Evolutionary conservation across 768 basidiomycete genomes (phyloP), one percentile per base, ranked within the genome.

Genomic region (Termitomyces sp.): DNA sequence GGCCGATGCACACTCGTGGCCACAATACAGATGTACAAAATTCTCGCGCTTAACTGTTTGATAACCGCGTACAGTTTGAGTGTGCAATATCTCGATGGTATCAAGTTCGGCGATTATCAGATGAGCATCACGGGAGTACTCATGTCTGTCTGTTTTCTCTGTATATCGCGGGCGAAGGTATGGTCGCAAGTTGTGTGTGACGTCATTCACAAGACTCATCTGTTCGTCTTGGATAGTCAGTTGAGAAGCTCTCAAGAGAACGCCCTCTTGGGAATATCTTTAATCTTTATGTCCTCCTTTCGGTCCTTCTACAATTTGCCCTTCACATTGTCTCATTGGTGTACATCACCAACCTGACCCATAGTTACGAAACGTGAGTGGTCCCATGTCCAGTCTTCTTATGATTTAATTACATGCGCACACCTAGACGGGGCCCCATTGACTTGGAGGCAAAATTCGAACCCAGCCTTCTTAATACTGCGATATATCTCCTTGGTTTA

Each of bases 11-110:
- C 97, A 1, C 84, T 99, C 17, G 97, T 98, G 44, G 97, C 97
- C 2, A 99, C 97, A 3, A 89, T 96, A 52, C 97, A 99, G 73
- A 99, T 99, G 97, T 99, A 98, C 84, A 97, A 98, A 77, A 99
- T 99, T 62, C 77, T 99, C 37, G 97, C 96, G 1, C 74, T 99
- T 54, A 99, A 98, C 68, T 98, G 97, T 66, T 77, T 99, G 41
- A 99, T 98, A 71, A 96, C 95, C 3, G 97, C 97, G n/a, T 98
- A 96, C 74, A 95, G 92, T 68, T 77, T 98, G 58, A 94, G 91
- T 62, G 97, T 98, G 30, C 95, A 96, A 69, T 98, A 99, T 66
- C 78, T 99, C 2, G 96, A 98, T 60, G 97, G 97, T 19, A 98
- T 99, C 79, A 98, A 98, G 71, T 98, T 95, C 70, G 97, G 97